Conservation (phyloP, 2,329 filamentous ascomycete species). For the Acrocalymma vagum region DNA sequence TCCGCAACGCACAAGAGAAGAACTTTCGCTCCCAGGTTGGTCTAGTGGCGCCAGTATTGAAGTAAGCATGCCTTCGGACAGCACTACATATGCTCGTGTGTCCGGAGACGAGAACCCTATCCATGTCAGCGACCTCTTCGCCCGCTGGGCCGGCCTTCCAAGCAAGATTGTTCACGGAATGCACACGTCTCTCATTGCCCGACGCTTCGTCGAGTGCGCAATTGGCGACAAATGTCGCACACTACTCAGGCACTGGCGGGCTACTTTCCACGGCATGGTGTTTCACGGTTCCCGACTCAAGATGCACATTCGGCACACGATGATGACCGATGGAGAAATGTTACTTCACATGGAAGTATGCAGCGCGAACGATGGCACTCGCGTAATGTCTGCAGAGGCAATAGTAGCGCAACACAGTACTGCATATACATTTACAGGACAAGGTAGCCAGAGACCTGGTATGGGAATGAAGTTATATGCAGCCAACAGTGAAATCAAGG, state of each 20-base stretch:
- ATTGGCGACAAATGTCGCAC: constrained; percentile 27
- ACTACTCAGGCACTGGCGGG: constrained; percentile 26
- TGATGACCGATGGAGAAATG: constrained; percentile 45
- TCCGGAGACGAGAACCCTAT: constrained; percentile 53
- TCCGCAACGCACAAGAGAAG: constrained; percentile 1
- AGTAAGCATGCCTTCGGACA: constrained; percentile 8
- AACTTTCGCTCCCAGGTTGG: constrained; percentile 7
- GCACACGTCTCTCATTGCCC: constrained; percentile 42
- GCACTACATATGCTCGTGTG: constrained; percentile 29
- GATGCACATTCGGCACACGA: constrained; percentile 39
- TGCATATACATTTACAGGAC: constrained; percentile 50
- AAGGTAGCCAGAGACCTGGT: constrained; percentile 47
- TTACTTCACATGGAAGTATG: no score
- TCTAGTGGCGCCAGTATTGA: constrained; percentile 1
- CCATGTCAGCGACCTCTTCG: constrained; percentile 46
- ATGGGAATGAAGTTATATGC: constrained; percentile 54
- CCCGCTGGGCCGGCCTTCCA: constrained; percentile 42
- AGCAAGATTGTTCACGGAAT: constrained; percentile 52
- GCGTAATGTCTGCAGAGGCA: constrained; percentile 37
- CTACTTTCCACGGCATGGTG: constrained; percentile 48
- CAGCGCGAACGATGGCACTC: no score
- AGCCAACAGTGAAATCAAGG: constrained; percentile 31
- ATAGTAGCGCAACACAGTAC: constrained; percentile 40
- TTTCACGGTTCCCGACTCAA: constrained; percentile 41
- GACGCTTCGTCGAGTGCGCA: constrained; percentile 28